Evolutionary conservation across 1,139 yeast genomes (phyloP).

Genomic region (Geotrichum reessii): DNA sequence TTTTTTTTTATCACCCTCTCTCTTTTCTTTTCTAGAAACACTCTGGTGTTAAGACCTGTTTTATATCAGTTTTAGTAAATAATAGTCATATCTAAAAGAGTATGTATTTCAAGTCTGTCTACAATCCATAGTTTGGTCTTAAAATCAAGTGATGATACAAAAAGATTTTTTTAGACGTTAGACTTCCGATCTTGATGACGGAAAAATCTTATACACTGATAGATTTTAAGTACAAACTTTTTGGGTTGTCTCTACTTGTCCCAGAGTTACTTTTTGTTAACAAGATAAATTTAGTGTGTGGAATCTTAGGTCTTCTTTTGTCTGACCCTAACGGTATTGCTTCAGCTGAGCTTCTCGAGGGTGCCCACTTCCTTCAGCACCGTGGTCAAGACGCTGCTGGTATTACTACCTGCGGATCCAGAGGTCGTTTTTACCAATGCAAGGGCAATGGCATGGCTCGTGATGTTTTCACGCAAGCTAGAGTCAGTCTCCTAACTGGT

Average conservation of each 20-base stretch:
- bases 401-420: conserved; percentile 88
- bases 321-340: conserved; percentile 70
- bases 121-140: background rate
- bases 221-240: background rate
- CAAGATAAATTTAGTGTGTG: conserved; percentile 55
- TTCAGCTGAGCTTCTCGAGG: conserved; percentile 88
- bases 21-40: background rate
- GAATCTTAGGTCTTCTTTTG: conserved; percentile 80
- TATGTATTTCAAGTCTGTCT: background rate
- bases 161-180: conserved; percentile 41
- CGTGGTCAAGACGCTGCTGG: conserved; percentile 99
- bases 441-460: conserved; percentile 99
- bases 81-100: background rate
- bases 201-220: conserved; percentile 31
- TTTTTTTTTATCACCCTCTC: background rate
- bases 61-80: background rate
- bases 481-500: conserved; percentile 78
- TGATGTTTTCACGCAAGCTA: conserved; percentile 83
- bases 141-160: conserved; percentile 14
- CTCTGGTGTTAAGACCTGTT: background rate
- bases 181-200: conserved; percentile 48
- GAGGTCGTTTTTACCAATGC: conserved; percentile 93
- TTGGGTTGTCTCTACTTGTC: background rate
- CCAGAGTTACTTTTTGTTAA: background rate
- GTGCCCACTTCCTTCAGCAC: conserved; percentile 89